These are phyloP conservation scores for Trametes hirsuta DNA, from an alignment of 1,284 basidiomycete genomes.

Conservation along the genomic window DNA sequence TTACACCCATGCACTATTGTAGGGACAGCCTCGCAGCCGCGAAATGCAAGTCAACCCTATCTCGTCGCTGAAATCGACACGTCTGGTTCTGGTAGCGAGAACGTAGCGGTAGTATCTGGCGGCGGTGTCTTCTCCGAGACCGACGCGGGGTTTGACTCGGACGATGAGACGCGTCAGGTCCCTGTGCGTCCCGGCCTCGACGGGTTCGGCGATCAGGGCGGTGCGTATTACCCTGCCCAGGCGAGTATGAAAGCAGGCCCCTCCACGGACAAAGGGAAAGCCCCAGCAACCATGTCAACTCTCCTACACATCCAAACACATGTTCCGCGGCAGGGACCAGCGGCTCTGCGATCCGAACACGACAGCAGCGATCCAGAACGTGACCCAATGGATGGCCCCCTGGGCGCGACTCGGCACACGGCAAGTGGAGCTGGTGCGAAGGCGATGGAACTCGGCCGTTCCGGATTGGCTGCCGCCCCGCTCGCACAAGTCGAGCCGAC, in stretches of 20 bases:
- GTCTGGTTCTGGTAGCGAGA: background rate
- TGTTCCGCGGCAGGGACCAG: background rate
- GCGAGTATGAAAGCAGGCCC: conserved; percentile 13
- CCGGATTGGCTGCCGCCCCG: conserved; percentile 12
- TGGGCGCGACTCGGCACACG: conserved; percentile 11
- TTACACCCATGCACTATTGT: background rate
- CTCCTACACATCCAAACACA: background rate
- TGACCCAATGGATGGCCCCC: background rate
- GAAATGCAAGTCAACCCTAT: background rate
- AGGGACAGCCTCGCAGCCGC: background rate
- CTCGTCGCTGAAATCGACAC: background rate
- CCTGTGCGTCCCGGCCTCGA: background rate
- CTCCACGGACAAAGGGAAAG: conserved; percentile 10
- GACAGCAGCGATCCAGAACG: background rate
- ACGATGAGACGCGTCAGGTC: conserved; percentile 12
- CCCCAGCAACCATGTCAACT: background rate
- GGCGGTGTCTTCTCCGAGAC: background rate
- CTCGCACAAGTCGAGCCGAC: conserved; percentile 4
- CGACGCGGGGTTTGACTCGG: background rate
- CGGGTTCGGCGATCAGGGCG: conserved; percentile 7
- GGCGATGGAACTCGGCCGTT: background rate
- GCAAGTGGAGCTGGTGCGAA: conserved; percentile 23
- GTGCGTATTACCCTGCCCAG: background rate
- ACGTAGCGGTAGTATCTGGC: background rate
- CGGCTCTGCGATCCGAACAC: conserved; percentile 3